Evolutionary conservation across 1,284 basidiomycete genomes (phyloP), one percentile per base, ranked within the genome.

Genomic region (Erythrobasidium hasegawianum): DNA sequence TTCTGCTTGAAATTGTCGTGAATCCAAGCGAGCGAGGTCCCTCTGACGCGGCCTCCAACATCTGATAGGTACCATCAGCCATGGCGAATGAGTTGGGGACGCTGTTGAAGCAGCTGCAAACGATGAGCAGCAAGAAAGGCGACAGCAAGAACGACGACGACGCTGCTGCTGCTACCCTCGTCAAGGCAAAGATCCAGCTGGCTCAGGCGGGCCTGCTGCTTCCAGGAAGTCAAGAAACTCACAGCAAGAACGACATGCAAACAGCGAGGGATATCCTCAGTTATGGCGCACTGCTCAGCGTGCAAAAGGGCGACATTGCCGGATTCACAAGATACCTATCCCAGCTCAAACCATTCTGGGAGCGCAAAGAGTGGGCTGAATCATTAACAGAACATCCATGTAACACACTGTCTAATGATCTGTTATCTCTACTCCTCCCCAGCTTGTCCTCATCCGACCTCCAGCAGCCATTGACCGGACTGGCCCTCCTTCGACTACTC

Each of bases 401-500:
- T n/a, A n/a, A n/a, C n/a, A n/a, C n/a, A n/a, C n/a, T n/a, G n/a
- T n/a, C n/a, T n/a, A n/a, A n/a, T n/a, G n/a, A n/a, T n/a, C n/a
- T n/a, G n/a, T n/a, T n/a, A n/a, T n/a, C n/a, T n/a, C n/a, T n/a
- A n/a, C n/a, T n/a, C n/a, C n/a, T 89, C 76, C 80, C 84, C 39
- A 79, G 82, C 61, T 85, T 97, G 20, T 87, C 90, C 0, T 83
- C 84, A 1, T 97, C 95, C 10, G 83, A 86, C 67, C 86, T 88
- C 77, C 88, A 95, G 80, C 88, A 87, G 71, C 85, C 94, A 54
- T 86, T 97, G 65, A 86, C 92, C 56, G 94, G 95, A 0, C 85
- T 99, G 26, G 88, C 95, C 75, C 88, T 99, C 75, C 88, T 98
- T 72, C 89, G 91, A 26, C 85, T 97, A 68, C 85, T 99, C 71